Evolutionary conservation across 441 rosid species (phyloP).

Genomic region (Theobroma grandiflorum): DNA sequence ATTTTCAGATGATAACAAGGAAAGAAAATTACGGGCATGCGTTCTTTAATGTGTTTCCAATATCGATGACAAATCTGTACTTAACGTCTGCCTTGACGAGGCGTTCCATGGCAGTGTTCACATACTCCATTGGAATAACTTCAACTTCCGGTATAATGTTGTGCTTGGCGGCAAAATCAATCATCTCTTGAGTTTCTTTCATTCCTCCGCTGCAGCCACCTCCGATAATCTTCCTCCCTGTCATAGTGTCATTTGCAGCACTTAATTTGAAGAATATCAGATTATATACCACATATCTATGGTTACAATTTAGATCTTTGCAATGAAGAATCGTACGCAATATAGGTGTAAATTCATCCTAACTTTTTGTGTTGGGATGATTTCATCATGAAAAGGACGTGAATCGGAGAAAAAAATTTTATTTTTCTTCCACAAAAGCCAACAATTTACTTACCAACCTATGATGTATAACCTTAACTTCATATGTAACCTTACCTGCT

Average conservation of each 20-base stretch:
- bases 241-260: not conserved
- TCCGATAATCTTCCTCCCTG: conserved; percentile 51
- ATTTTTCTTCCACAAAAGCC: too few relatives aligned
- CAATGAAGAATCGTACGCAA: too few relatives aligned
- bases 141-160: conserved; percentile 49
- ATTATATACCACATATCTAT: too few relatives aligned
- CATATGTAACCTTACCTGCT: conserved; percentile 21
- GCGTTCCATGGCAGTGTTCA: conserved; percentile 54
- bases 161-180: conserved; percentile 52
- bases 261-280: too few relatives aligned
- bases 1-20: too few relatives aligned
- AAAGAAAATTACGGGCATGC: not conserved
- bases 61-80: conserved; percentile 58
- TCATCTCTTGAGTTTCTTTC: conserved; percentile 67
- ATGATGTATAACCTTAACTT: too few relatives aligned
- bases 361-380: too few relatives aligned
- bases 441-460: too few relatives aligned
- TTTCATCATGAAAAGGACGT: too few relatives aligned
- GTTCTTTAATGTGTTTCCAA: conserved; percentile 39
- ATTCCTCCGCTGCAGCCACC: conserved; percentile 57
- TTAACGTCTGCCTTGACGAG: conserved; percentile 52
- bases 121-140: conserved; percentile 50
- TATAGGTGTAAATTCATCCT: too few relatives aligned
- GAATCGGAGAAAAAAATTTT: too few relatives aligned
- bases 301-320: too few relatives aligned